These are phyloP conservation scores for Helianthus annuus DNA, from an alignment of 129 eudicot species.

Conservation along the genomic window HanXRQr2.0-SUNRISE NC_035434.2:10603693-10604192, in stretches of 20 bases:
- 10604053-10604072: neutral
- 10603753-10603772: conserved; percentile 86
- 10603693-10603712: conserved; percentile 93
- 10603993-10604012: neutral
- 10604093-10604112: conserved; percentile 1
- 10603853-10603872: conserved; percentile 89
- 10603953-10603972: neutral
- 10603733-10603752: conserved; percentile 79
- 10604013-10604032: neutral
- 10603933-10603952: neutral
- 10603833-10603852: conserved; percentile 92
- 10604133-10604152: neutral
- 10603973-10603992: neutral
- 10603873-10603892: conserved; percentile 60
- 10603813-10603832: conserved; percentile 87
- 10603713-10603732: conserved; percentile 72
- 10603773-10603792: conserved; percentile 86
- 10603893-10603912: conserved; percentile 95
- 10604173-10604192: neutral
- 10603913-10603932: conserved; percentile 86
- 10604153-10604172: neutral
- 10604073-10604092: neutral
- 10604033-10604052: neutral
- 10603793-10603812: conserved; percentile 96
- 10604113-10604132: neutral